Evolutionary conservation across 768 basidiomycete genomes (phyloP).

Genomic region (Mycena epipterygia): DNA sequence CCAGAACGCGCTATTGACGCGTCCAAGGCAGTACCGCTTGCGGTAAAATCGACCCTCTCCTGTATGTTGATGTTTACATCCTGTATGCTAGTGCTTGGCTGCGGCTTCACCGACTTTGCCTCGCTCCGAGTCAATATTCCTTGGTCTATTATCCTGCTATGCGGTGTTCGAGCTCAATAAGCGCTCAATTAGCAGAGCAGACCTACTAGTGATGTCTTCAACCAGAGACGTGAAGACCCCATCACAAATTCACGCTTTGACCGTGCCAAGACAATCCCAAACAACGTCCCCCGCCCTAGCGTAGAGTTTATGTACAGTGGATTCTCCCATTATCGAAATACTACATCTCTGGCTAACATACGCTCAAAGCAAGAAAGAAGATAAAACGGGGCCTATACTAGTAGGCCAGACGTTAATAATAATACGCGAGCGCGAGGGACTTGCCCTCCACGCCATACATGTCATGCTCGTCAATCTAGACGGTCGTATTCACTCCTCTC

Average conservation of each 20-base stretch:
- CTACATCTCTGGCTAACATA: neutral
- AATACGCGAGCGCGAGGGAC: neutral
- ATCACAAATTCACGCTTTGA: neutral
- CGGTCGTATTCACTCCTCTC: neutral
- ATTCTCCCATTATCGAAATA: neutral
- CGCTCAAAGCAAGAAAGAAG: neutral
- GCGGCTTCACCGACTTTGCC: too few relatives aligned
- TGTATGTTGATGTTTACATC: too few relatives aligned
- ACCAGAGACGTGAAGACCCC: too few relatives aligned
- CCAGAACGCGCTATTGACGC: too few relatives aligned
- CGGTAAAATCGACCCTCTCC: too few relatives aligned
- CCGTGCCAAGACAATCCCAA: neutral
- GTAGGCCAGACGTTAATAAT: neutral
- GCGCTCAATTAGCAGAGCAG: too few relatives aligned
- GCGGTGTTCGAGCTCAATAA: too few relatives aligned
- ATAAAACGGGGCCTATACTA: neutral
- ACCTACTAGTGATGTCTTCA: too few relatives aligned
- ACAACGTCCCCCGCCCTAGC: slow-evolving; percentile 33
- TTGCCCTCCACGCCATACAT: neutral
- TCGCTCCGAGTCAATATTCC: too few relatives aligned
- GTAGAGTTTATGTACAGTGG: neutral
- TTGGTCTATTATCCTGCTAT: too few relatives aligned
- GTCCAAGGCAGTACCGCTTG: too few relatives aligned
- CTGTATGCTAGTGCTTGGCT: too few relatives aligned
- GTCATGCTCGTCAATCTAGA: neutral